Conservation (phyloP, 2,329 filamentous ascomycete genomes). For the Dactylellina drechsleri region DNA sequence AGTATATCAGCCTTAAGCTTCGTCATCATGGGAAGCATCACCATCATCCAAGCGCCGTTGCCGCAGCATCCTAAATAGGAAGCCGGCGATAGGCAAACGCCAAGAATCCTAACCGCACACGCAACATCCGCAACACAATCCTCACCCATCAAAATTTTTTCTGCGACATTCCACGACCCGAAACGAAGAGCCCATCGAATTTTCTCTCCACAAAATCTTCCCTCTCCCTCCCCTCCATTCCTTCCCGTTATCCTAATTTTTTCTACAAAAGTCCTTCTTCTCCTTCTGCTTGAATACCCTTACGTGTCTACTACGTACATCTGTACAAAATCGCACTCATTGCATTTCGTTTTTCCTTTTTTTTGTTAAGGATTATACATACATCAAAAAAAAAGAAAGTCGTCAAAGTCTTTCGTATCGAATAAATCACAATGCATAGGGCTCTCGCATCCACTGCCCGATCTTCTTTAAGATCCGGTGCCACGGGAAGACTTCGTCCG, state of each 20-base stretch:
- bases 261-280: conserved; percentile 55
- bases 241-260: conserved; percentile 57
- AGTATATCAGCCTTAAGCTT: too few species aligned
- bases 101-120: conserved; percentile 20
- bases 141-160: conserved; percentile 32
- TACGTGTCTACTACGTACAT: conserved; percentile 20
- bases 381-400: conserved; percentile 9
- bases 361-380: conserved; percentile 37
- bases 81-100: conserved; percentile 45
- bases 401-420: conserved; percentile 20
- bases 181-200: conserved; percentile 54
- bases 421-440: conserved; percentile 82
- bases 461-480: conserved; percentile 71
- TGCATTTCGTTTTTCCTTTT: conserved; percentile 35
- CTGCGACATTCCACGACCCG: conserved; percentile 56
- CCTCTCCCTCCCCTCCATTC: conserved; percentile 57
- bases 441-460: conserved; percentile 83
- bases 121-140: conserved; percentile 40
- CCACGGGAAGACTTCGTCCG: conserved; percentile 65
- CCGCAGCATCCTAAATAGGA: conserved; percentile 37
- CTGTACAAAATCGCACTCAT: conserved; percentile 42
- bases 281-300: conserved; percentile 25
- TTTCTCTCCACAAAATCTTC: conserved; percentile 60
- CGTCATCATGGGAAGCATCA: neutral
- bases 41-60: conserved; percentile 25